phyloP scores from a whole-genome alignment of 306 rosid genomes.

The Pyrus communis region DNA sequence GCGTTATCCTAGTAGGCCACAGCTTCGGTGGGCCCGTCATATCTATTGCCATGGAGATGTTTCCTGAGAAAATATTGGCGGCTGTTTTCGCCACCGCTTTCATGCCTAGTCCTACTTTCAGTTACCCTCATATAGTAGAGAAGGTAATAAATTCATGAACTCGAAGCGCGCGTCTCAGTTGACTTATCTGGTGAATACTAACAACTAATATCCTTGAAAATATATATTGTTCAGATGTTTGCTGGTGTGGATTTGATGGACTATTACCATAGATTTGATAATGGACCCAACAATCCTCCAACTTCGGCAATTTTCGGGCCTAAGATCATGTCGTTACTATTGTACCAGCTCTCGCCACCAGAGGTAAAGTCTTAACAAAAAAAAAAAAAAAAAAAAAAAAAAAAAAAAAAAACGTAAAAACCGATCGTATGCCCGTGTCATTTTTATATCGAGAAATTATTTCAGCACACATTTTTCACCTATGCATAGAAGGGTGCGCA shows the following conservation, averaged over 20 bases:
- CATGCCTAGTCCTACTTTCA: conserved; percentile 26
- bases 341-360: conserved; percentile 29
- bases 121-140: neutral
- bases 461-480: too few species aligned
- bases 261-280: neutral
- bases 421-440: too few species aligned
- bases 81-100: conserved; percentile 35
- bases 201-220: neutral
- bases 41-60: conserved; percentile 49
- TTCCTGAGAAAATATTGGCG: conserved; percentile 38
- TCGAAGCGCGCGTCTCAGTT: neutral
- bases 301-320: conserved; percentile 19
- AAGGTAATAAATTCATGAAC: neutral
- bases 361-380: conserved; percentile 17
- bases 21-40: conserved; percentile 33
- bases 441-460: too few species aligned
- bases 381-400: too few species aligned
- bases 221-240: neutral
- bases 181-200: neutral
- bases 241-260: neutral
- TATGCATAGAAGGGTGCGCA: too few species aligned
- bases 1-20: conserved; percentile 40
- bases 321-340: conserved; percentile 7
- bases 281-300: neutral
- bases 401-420: too few species aligned